Evolutionary conservation across 345 rosid genomes (phyloP), one percentile per base, ranked within the genome.

Genomic region (Citrus cavaleriei): DNA sequence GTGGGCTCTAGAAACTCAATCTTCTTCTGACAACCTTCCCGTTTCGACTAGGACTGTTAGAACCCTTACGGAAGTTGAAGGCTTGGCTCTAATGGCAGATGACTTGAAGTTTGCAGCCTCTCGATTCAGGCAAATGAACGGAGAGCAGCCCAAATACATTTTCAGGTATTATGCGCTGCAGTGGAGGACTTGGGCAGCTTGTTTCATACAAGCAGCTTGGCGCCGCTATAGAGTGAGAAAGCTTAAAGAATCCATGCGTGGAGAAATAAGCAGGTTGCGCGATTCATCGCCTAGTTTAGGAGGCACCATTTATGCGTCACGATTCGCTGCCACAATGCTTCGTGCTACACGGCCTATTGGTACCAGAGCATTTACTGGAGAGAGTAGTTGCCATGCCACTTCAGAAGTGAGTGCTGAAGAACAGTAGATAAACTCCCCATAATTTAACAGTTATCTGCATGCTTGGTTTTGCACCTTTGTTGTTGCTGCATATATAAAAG

Each of bases 101-200:
- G 98, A 93, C 85, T 85, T 95, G 81, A 95, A 91, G 69, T 87
- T 88, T 25, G 93, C 92, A 0, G 97, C 92, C 0, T 88, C 98
- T 32, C 95, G 93, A 38, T 92, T 92, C 86, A 88, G 96, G 28
- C 87, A 93, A 73, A 93, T 95, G 51, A 93, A 88, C 82, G 89
- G 97, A 76, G 93, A 89, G 89, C 93, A 93, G 83, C 88, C 92
- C 30, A 87, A 92, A 63, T 95, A 91, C 76, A 85, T 95, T 2
- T 92, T 92, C 82, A 88, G 97, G 83, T 86, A 86, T 85, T 90
- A 93, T 84, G 93, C 96, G 0, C 92, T 83, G 73, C 96, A 92
- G 58, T 93, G 99, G 99, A 86, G 93, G 87, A 87, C 95, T 6
- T 92, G 97, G 99, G 99, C 96, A 4, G 98, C 99, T 70, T 88